Evolutionary conservation across 345 rosid genomes (phyloP).

Genomic region (Brassica napus): DNA sequence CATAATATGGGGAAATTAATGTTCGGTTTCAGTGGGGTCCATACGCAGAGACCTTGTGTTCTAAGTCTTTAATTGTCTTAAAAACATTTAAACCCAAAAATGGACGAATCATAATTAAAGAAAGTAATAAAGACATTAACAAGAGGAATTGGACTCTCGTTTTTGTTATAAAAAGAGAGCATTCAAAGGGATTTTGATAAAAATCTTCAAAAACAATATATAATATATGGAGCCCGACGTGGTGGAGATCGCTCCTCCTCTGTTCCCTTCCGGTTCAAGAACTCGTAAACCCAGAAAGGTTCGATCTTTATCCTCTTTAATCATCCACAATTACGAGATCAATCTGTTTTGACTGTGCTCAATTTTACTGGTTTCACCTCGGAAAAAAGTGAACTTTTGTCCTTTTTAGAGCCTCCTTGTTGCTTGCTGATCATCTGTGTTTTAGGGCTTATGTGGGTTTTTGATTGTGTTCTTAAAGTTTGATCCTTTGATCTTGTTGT

Average conservation of each 20-base stretch:
- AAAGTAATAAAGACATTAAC: neutral
- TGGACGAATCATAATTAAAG: neutral
- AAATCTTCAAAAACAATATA: neutral
- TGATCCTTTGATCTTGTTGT: conserved; percentile 30
- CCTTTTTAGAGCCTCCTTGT: neutral
- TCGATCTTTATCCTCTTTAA: neutral
- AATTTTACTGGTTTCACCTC: conserved; percentile 18
- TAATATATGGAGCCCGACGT: conserved; percentile 63
- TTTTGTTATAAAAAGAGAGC: neutral
- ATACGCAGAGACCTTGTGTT: neutral
- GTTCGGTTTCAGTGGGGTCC: conserved; percentile 14
- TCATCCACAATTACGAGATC: neutral
- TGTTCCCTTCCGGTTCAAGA: conserved; percentile 37
- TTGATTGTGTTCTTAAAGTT: conserved; percentile 11
- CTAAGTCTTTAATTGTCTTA: conserved; percentile 1
- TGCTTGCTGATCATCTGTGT: conserved; percentile 25
- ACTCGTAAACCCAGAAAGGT: conserved; percentile 63
- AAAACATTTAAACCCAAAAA: neutral
- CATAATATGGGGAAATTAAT: neutral
- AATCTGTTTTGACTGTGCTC: neutral
- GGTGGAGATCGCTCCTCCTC: conserved; percentile 62
- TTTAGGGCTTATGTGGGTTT: conserved; percentile 25
- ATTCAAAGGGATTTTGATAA: conserved; percentile 5
- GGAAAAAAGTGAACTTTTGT: neutral
- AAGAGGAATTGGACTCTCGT: neutral